Evolutionary conservation across 768 basidiomycete genomes (phyloP).

Genomic region (Termitomyces sp.): DNA sequence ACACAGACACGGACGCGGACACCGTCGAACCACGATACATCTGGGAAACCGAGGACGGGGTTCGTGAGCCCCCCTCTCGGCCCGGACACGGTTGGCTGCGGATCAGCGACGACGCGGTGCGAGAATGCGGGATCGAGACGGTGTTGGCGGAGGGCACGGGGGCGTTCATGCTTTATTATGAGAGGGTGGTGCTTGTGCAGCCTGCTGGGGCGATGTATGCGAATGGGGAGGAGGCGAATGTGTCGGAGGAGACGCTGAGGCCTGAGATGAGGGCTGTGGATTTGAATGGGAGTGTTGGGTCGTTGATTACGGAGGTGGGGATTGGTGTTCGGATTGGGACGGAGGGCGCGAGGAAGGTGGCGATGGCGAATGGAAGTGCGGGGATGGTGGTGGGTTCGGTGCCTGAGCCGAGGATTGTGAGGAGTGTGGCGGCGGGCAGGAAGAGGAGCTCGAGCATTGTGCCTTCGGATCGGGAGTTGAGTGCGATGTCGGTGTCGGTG

Average conservation of each 20-base stretch:
- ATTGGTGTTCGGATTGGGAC: slow-evolving; percentile 32
- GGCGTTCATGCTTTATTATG: slow-evolving; percentile 97
- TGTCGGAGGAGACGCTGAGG: slow-evolving; percentile 67
- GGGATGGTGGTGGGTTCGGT: slow-evolving; percentile 21
- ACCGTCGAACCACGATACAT: slow-evolving; percentile 41
- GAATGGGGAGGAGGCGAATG: slow-evolving; percentile 22
- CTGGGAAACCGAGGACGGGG: slow-evolving; percentile 51
- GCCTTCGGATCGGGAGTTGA: slow-evolving; percentile 27
- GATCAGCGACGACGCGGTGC: slow-evolving; percentile 82
- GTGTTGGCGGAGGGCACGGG: slow-evolving; percentile 70
- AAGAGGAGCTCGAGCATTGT: slow-evolving; percentile 38
- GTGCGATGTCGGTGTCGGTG: slow-evolving; percentile 18
- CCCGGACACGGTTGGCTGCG: slow-evolving; percentile 80
- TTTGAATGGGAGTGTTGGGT: slow-evolving; percentile 48
- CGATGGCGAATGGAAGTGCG: slow-evolving; percentile 14
- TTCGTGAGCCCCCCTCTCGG: slow-evolving; percentile 34
- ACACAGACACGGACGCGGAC: slow-evolving; percentile 21
- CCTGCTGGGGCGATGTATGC: slow-evolving; percentile 19
- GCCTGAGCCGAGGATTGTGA: slow-evolving; percentile 50
- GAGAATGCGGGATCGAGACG: slow-evolving; percentile 70
- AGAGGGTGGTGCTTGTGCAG: slow-evolving; percentile 47
- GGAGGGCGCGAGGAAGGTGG: slow-evolving; percentile 15
- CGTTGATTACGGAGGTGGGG: slow-evolving; percentile 45
- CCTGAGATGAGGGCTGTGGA: slow-evolving; percentile 45
- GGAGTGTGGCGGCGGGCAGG: slow-evolving; percentile 51